Percentiles rank a stretch among this genome's conserved stretches.
Conservation (phyloP, 2,329 filamentous ascomycete species). For the Parascedosporium putredinis region DNA sequence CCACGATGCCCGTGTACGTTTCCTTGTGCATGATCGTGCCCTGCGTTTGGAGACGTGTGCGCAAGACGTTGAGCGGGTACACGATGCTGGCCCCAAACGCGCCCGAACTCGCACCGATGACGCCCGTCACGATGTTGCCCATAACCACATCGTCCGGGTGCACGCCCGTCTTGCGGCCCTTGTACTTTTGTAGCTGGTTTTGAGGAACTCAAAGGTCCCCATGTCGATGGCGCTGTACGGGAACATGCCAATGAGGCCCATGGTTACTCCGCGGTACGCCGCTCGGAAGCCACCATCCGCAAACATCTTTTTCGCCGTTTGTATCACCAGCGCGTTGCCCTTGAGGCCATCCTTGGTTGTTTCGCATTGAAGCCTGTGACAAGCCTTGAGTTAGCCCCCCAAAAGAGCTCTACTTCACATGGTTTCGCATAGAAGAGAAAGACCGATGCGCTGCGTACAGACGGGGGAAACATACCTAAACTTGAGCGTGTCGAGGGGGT, state of each 20-base stretch:
- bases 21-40: constrained; percentile 84
- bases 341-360: constrained; percentile 76
- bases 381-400: constrained; percentile 11
- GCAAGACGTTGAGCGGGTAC: constrained; percentile 87
- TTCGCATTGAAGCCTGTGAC: constrained; percentile 80
- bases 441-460: not conserved
- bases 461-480: constrained; percentile 33
- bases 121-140: constrained; percentile 73
- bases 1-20: constrained; percentile 83
- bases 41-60: constrained; percentile 86
- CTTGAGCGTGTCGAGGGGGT: constrained; percentile 79
- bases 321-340: constrained; percentile 71
- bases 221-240: constrained; percentile 96
- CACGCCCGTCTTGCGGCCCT: constrained; percentile 57
- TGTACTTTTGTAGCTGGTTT: constrained; percentile 61
- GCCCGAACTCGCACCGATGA: constrained; percentile 84
- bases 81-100: constrained; percentile 89
- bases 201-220: constrained; percentile 88
- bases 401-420: no score
- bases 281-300: constrained; percentile 60
- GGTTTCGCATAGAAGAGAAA: no score
- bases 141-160: constrained; percentile 77
- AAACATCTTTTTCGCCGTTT: constrained; percentile 82
- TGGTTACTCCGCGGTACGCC: constrained; percentile 85
- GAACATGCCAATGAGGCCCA: constrained; percentile 94